Base-by-base conservation (phyloP, 768 basidiomycete genomes). In the Leucosporidium scottii region DNA sequence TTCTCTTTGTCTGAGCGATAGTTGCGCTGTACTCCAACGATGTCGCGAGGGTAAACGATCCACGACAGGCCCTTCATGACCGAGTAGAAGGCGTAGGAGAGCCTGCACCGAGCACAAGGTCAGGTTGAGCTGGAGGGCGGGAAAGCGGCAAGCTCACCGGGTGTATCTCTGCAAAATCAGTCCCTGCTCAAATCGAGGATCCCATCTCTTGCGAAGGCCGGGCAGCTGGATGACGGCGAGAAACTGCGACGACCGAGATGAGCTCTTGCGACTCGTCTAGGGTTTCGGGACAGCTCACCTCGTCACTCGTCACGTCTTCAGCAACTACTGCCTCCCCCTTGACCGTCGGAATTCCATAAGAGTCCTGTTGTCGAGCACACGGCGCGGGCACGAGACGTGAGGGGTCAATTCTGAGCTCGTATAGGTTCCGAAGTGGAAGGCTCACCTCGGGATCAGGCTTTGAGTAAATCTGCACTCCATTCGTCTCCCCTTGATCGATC, bases 21-120 rank as follows among this genome's bases (percentile, higher is more conserved):
- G 64, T 67, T 64, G 31, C 51, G 58, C 39, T 73, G 63, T 6
- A 67, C 61, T 39, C 50, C 74, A 31, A 64, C 62, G 30, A 73
- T 66, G 48, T 68, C 70, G 20, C 70, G 66, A 23, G 71, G 68
- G 61, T 74, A 62, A 56, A 75, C 65, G 51, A 75, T 36, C 68
- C 70, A 62, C 15, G 59, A 61, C 64, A 73, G 31, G 48, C 75
- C 62, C 20, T 66, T 65, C 68, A 66, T 65, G 30, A 59, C 64
- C 9, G 64, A 59, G 47, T 69, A 69, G 61, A 69, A 69, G 4
- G 49, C 53, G 53, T 55, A 69, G 2, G 51, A 36, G 0, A 51
- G 20, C 17, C 55, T 57, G 55, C 30, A 6, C 17, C 18, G 60
- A 54, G 50, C 50, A 62, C 0, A 49, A 21, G 5, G 28, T 53